These are phyloP conservation scores for Jamesozyma gamospora DNA, from an alignment of 805 yeast species.

Conservation along the genomic window DNA sequence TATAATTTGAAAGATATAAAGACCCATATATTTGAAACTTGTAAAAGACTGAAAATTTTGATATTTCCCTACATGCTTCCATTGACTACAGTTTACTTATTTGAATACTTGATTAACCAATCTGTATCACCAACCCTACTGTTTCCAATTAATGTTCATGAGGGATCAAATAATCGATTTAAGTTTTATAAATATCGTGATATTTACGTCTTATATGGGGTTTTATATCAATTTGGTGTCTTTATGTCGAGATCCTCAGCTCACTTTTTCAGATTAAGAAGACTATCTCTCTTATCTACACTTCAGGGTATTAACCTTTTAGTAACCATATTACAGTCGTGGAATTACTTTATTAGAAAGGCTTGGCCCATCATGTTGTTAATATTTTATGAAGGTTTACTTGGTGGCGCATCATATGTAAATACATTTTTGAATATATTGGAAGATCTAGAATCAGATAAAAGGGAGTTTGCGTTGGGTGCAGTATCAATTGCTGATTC, in stretches of 20 bases:
- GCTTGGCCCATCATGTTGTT: slow-evolving; percentile 54
- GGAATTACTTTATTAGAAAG: slow-evolving; percentile 44
- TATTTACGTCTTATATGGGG: slow-evolving; percentile 83
- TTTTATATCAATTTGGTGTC: slow-evolving; percentile 85
- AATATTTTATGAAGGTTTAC: slow-evolving; percentile 76
- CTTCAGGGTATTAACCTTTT: slow-evolving; percentile 59
- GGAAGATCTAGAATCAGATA: slow-evolving; percentile 40
- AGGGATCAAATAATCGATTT: slow-evolving; percentile 37
- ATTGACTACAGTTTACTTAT: slow-evolving; percentile 66
- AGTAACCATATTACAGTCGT: slow-evolving; percentile 53
- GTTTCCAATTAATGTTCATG: slow-evolving; percentile 51
- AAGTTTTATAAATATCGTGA: slow-evolving; percentile 59
- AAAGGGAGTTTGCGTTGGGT: slow-evolving; percentile 74
- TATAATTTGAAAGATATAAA: neutral
- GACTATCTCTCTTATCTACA: slow-evolving; percentile 50
- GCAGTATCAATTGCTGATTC: slow-evolving; percentile 78
- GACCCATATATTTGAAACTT: slow-evolving; percentile 21
- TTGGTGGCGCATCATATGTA: slow-evolving; percentile 87
- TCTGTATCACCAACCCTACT: slow-evolving; percentile 83
- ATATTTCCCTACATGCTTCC: slow-evolving; percentile 73
- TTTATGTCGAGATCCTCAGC: slow-evolving; percentile 84
- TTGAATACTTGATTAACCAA: slow-evolving; percentile 85
- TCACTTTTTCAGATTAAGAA: slow-evolving; percentile 46
- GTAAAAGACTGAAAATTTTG: slow-evolving; percentile 33
- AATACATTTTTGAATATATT: slow-evolving; percentile 76